phyloP scores from a whole-genome alignment of 2,329 filamentous ascomycete genomes.

The Aureobasidium pullulans region DNA sequence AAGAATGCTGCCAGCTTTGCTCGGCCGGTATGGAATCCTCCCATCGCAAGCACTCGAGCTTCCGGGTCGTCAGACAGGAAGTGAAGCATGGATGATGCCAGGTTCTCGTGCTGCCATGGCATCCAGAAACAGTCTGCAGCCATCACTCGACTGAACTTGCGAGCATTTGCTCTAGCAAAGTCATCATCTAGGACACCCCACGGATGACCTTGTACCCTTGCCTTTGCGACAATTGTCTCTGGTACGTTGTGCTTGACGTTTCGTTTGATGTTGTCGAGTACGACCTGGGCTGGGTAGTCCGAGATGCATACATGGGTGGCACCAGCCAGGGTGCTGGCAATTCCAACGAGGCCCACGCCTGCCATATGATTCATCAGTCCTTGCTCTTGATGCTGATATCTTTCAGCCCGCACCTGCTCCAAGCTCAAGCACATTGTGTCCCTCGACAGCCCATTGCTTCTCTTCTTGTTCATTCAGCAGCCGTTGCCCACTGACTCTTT shows the following conservation, averaged over 20 bases:
- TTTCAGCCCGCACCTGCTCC: slow-evolving; percentile 55
- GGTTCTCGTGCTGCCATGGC: slow-evolving; percentile 62
- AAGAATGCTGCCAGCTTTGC: slow-evolving; percentile 61
- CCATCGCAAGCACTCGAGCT: slow-evolving; percentile 57
- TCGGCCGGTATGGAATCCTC: slow-evolving; percentile 65
- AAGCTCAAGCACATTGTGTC: slow-evolving; percentile 53
- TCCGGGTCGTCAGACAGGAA: slow-evolving; percentile 45
- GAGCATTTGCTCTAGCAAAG: slow-evolving; percentile 32
- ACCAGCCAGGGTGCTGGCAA: slow-evolving; percentile 38
- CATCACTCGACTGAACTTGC: slow-evolving; percentile 54
- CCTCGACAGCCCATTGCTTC: slow-evolving; percentile 41
- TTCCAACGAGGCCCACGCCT: slow-evolving; percentile 42
- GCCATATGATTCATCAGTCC: slow-evolving; percentile 18
- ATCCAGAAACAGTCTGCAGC: slow-evolving; percentile 71
- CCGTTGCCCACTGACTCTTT: slow-evolving; percentile 32
- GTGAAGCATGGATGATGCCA: slow-evolving; percentile 54
- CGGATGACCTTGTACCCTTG: slow-evolving; percentile 50
- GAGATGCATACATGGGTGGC: slow-evolving; percentile 47
- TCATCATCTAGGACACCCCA: slow-evolving; percentile 52
- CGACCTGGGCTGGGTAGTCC: slow-evolving; percentile 58
- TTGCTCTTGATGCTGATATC: slow-evolving; percentile 23
- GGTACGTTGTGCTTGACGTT: slow-evolving; percentile 52
- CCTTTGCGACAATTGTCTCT: slow-evolving; percentile 28
- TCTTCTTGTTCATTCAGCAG: slow-evolving; percentile 21
- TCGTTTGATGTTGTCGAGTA: slow-evolving; percentile 50